phyloP scores from a whole-genome alignment of 2,329 filamentous ascomycete species.

The Neophaeococcomyces aloes region DNA sequence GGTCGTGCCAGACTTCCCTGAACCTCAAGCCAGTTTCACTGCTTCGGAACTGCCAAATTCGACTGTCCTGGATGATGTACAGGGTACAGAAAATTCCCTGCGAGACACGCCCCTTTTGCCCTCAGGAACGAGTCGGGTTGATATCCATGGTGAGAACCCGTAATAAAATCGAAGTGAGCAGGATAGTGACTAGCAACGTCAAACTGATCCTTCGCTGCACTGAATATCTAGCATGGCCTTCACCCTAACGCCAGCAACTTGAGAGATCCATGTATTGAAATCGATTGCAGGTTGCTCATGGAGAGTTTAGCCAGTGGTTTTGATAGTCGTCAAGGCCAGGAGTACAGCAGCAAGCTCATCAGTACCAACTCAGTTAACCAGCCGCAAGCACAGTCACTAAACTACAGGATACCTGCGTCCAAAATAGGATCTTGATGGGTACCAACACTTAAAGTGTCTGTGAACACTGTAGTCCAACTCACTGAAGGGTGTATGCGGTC shows the following conservation, averaged over 20 bases:
- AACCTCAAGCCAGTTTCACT: slow-evolving; percentile 66
- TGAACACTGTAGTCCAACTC: slow-evolving; percentile 5
- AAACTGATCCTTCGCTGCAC: slow-evolving; percentile 64
- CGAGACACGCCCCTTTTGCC: slow-evolving; percentile 53
- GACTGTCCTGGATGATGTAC: slow-evolving; percentile 56
- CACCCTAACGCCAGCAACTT: slow-evolving; percentile 74
- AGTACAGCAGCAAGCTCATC: slow-evolving; percentile 51
- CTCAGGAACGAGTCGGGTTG: slow-evolving; percentile 53
- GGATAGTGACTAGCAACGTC: slow-evolving; percentile 54
- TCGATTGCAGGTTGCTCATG: slow-evolving; percentile 68
- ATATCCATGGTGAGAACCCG: slow-evolving; percentile 49
- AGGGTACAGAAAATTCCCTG: slow-evolving; percentile 57
- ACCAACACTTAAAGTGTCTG: no score
- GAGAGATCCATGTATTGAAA: slow-evolving; percentile 76
- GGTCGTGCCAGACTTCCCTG: slow-evolving; percentile 65
- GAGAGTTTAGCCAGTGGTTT: slow-evolving; percentile 59
- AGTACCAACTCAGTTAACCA: slow-evolving; percentile 55
- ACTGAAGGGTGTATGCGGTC: slow-evolving; percentile 22
- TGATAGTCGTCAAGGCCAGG: slow-evolving; percentile 58
- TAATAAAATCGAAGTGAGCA: slow-evolving; percentile 56
- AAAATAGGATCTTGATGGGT: slow-evolving; percentile 30
- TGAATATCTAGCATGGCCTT: slow-evolving; percentile 70
- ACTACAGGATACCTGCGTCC: slow-evolving; percentile 40
- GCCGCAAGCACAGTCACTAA: slow-evolving; percentile 61
- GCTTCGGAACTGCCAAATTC: slow-evolving; percentile 59